Percentiles rank a stretch among this genome's conserved stretches.
Evolutionary conservation across 2,329 filamentous ascomycete genomes (phyloP).

Genomic region (Chaetomiaceae sp.): DNA sequence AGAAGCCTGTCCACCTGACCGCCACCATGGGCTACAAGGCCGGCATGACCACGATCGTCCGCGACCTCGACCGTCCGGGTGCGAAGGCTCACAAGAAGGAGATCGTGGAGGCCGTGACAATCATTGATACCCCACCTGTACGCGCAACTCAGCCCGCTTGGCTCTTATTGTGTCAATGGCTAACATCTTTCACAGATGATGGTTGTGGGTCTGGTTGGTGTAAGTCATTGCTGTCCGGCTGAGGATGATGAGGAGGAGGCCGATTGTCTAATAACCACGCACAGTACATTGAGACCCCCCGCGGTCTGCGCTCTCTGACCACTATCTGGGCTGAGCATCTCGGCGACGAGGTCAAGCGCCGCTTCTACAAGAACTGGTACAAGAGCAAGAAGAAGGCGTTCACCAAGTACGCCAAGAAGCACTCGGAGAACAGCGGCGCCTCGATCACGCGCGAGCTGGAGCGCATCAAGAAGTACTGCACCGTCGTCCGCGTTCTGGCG

Average conservation of each 20-base stretch:
- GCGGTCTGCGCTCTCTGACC: slow-evolving; percentile 97
- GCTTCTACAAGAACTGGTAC: slow-evolving; percentile 99
- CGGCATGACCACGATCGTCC: slow-evolving; percentile 99
- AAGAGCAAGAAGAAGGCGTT: slow-evolving; percentile 99
- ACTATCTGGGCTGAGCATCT: slow-evolving; percentile 99
- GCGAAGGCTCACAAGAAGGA: slow-evolving; percentile 99
- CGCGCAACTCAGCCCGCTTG: slow-evolving; percentile 77
- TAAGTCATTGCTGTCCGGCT: slow-evolving; percentile 26
- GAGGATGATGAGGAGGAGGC: slow-evolving; percentile 14
- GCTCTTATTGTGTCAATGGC: slow-evolving; percentile 60
- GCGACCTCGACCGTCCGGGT: slow-evolving; percentile 97
- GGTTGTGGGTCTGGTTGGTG: slow-evolving; percentile 96
- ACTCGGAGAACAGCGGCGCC: slow-evolving; percentile 85
- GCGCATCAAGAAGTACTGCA: slow-evolving; percentile 99
- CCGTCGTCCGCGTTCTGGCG: slow-evolving; percentile 95
- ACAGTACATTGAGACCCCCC: slow-evolving; percentile 95
- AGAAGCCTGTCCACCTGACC: slow-evolving; percentile 99
- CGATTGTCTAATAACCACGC: slow-evolving; percentile 14
- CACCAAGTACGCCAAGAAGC: slow-evolving; percentile 99
- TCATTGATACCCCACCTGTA: slow-evolving; percentile 95
- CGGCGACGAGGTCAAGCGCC: slow-evolving; percentile 96
- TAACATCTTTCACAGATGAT: slow-evolving; percentile 83
- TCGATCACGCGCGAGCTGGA: slow-evolving; percentile 96
- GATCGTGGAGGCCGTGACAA: slow-evolving; percentile 79
- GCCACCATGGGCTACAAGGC: slow-evolving; percentile 99